Percentiles rank a stretch among this genome's conserved stretches.
phyloP scores from a whole-genome alignment of 768 basidiomycete genomes.

The Chalciporus pseudorubinellus region DNA sequence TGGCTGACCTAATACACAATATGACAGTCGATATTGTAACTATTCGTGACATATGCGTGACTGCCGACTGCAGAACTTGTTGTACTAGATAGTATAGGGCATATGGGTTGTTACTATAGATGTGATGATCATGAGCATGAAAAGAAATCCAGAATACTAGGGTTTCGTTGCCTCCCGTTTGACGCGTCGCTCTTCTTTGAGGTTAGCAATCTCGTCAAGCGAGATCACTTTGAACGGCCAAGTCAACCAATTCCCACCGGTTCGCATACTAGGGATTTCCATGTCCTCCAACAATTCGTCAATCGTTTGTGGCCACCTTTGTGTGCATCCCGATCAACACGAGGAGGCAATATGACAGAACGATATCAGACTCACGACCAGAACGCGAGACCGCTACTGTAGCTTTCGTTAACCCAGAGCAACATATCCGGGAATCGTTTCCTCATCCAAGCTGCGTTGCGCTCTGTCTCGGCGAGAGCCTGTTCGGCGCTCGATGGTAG shows the following conservation, averaged over 20 bases:
- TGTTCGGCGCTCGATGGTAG: slow-evolving; percentile 47
- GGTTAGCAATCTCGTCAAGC: slow-evolving; percentile 43
- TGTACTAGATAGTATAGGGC: no score
- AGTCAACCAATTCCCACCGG: slow-evolving; percentile 64
- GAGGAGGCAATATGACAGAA: not conserved
- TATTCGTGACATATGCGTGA: no score
- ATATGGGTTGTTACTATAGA: no score
- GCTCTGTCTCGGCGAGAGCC: slow-evolving; percentile 44
- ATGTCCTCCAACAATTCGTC: slow-evolving; percentile 63
- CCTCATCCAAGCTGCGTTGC: slow-evolving; percentile 51
- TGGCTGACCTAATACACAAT: no score
- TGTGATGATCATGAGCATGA: no score
- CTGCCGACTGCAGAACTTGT: no score
- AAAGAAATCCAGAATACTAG: no score
- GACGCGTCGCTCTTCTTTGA: slow-evolving; percentile 45
- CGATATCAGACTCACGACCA: slow-evolving; percentile 44
- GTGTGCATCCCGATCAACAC: not conserved
- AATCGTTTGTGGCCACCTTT: slow-evolving; percentile 59
- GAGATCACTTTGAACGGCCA: slow-evolving; percentile 60
- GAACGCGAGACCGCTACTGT: slow-evolving; percentile 46
- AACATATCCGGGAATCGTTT: slow-evolving; percentile 52
- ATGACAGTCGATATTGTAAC: no score
- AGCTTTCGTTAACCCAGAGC: slow-evolving; percentile 51
- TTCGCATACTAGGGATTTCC: slow-evolving; percentile 48
- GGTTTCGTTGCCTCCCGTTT: slow-evolving; percentile 16